Evolutionary conservation across 495 filamentous ascomycete species (phyloP).

Genomic region (Xeromyces bisporus): DNA sequence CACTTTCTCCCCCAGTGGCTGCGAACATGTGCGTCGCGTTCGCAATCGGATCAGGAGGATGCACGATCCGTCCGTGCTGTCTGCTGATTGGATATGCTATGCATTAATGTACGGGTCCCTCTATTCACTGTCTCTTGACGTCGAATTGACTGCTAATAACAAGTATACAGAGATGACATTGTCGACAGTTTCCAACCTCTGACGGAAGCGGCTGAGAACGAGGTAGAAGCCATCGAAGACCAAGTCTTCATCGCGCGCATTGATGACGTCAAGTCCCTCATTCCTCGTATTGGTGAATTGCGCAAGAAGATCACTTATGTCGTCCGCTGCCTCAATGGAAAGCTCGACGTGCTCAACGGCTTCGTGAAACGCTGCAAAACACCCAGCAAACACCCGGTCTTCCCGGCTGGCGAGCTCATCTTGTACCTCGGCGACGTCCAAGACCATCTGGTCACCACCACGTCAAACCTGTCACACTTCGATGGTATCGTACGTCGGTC

Average conservation of each 20-base stretch:
- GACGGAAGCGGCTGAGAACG: constrained; percentile 54
- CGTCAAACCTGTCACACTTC: constrained; percentile 73
- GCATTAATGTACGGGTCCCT: constrained; percentile 60
- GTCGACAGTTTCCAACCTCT: constrained; percentile 80
- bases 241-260: constrained; percentile 70
- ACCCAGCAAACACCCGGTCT: constrained; percentile 60
- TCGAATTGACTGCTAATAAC: constrained; percentile 6
- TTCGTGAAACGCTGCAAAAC: constrained; percentile 89
- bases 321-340: constrained; percentile 72
- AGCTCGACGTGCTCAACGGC: constrained; percentile 88
- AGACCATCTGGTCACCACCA: constrained; percentile 95
- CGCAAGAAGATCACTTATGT: constrained; percentile 86
- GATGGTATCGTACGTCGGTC: constrained; percentile 84
- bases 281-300: constrained; percentile 65
- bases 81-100: constrained; percentile 95
- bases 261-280: constrained; percentile 62
- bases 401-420: constrained; percentile 75
- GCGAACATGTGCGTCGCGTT: constrained; percentile 60
- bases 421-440: constrained; percentile 90
- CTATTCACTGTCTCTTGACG: neutral
- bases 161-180: constrained; percentile 60
- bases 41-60: constrained; percentile 68
- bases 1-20: constrained; percentile 70
- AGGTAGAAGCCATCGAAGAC: constrained; percentile 84
- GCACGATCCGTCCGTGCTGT: constrained; percentile 69